phyloP scores from a whole-genome alignment of 1,284 basidiomycete species.

The Quambalaria eucalypti region DNA sequence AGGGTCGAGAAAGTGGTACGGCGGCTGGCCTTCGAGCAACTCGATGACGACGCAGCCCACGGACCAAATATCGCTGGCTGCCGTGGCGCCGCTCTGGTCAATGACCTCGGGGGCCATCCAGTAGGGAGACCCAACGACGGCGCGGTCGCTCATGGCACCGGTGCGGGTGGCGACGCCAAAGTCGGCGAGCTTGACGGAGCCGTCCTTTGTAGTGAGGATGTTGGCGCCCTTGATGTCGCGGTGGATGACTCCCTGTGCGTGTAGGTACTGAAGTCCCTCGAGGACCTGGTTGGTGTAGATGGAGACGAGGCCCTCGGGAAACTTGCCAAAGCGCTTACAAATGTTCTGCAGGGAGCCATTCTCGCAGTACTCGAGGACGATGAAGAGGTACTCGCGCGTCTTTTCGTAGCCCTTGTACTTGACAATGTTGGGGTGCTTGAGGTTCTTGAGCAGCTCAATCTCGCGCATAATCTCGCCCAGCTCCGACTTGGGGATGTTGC shows the following conservation, averaged over 20 bases:
- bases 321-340: slow-evolving; percentile 93
- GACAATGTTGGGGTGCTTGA: slow-evolving; percentile 87
- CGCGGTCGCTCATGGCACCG: slow-evolving; percentile 20
- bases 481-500: slow-evolving; percentile 82
- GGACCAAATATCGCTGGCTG: slow-evolving; percentile 91
- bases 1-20: slow-evolving; percentile 87
- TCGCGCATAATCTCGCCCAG: slow-evolving; percentile 97
- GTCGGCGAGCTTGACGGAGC: slow-evolving; percentile 45
- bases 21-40: slow-evolving; percentile 86
- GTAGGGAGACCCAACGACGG: slow-evolving; percentile 50
- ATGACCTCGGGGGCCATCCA: slow-evolving; percentile 47
- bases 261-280: slow-evolving; percentile 32
- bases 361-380: slow-evolving; percentile 97
- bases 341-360: slow-evolving; percentile 93
- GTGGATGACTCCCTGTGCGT: slow-evolving; percentile 44
- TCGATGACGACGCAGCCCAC: slow-evolving; percentile 96
- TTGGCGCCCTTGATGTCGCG: slow-evolving; percentile 49
- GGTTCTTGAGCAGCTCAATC: slow-evolving; percentile 92
- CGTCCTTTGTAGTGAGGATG: slow-evolving; percentile 58
- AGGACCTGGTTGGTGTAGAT: slow-evolving; percentile 85
- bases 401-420: slow-evolving; percentile 98
- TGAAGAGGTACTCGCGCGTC: slow-evolving; percentile 85
- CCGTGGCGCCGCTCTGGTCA: slow-evolving; percentile 80
- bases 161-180: slow-evolving; percentile 28
- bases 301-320: slow-evolving; percentile 88